These are phyloP conservation scores for Tetradesmus lagerheimii DNA, from an alignment of 139 green algal species.

Conservation along the genomic window DNA sequence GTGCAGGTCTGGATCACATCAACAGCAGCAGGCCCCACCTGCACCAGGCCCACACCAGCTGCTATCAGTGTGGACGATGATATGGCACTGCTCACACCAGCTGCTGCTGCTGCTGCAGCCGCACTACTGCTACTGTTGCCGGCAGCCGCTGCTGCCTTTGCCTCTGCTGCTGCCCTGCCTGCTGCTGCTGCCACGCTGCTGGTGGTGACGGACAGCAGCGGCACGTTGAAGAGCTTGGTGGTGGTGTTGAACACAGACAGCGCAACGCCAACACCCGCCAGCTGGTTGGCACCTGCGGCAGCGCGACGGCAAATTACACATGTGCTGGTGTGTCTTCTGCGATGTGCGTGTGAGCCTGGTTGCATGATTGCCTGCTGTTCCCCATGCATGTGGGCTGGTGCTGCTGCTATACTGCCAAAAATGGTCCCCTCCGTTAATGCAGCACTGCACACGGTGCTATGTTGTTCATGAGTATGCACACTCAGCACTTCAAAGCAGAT, in stretches of 20 bases:
- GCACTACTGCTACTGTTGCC: constrained; percentile 21
- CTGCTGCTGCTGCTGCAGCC: neutral
- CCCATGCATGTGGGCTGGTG: no score
- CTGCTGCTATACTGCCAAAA: no score
- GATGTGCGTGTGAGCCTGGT: neutral
- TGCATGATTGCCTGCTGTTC: no score
- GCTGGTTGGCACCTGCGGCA: constrained; percentile 58
- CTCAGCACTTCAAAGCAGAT: no score
- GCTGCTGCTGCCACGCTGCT: constrained; percentile 66
- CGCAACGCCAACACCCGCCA: constrained; percentile 75
- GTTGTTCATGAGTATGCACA: no score
- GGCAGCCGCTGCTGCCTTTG: constrained; percentile 27
- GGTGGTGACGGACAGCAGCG: constrained; percentile 82
- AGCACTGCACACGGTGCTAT: no score
- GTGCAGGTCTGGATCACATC: no score
- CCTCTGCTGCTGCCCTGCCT: constrained; percentile 23
- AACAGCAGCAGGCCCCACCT: constrained; percentile 43
- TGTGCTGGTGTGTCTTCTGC: neutral
- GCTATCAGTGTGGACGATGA: constrained; percentile 49
- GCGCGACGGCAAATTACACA: neutral
- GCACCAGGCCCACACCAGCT: constrained; percentile 39
- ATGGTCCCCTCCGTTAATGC: no score
- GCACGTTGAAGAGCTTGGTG: constrained; percentile 85
- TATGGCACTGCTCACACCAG: constrained; percentile 18
- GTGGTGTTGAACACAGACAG: constrained; percentile 80